Evolutionary conservation across 306 rosid genomes (phyloP).

Genomic region (Psophocarpus tetragonolobus): DNA sequence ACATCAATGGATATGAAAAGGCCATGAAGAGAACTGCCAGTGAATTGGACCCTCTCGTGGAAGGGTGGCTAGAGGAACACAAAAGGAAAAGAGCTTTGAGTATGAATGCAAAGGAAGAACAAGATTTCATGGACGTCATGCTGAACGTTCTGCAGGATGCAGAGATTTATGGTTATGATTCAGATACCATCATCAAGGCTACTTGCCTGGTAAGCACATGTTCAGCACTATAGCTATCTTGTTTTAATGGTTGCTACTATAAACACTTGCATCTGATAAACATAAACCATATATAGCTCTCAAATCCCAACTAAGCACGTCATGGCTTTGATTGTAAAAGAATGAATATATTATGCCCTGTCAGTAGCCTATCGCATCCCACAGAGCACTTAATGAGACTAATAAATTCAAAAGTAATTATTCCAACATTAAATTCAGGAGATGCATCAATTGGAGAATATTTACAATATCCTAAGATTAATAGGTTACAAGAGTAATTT

Average conservation of each 20-base stretch:
- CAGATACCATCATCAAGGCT: constrained; percentile 49
- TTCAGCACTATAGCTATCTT: neutral
- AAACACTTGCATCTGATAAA: neutral
- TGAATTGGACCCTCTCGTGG: constrained; percentile 32
- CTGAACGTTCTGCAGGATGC: constrained; percentile 32
- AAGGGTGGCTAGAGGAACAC: constrained; percentile 47
- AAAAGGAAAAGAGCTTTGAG: constrained; percentile 35
- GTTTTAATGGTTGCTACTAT: neutral
- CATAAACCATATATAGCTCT: neutral
- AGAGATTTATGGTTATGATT: constrained; percentile 31
- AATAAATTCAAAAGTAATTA: neutral
- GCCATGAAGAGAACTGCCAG: constrained; percentile 43
- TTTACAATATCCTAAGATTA: neutral
- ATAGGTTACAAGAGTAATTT: neutral
- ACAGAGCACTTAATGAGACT: neutral
- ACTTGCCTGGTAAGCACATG: constrained; percentile 38
- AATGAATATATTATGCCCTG: neutral
- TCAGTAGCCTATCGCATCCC: neutral
- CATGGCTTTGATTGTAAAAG: neutral
- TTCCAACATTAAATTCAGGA: neutral
- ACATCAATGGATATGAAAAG: constrained; percentile 40
- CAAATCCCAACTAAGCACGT: neutral
- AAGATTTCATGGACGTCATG: constrained; percentile 45
- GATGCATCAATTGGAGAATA: neutral
- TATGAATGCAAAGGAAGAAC: constrained; percentile 34